Percentiles rank a stretch among this genome's conserved stretches.
Conservation (phyloP, 2,329 filamentous ascomycete species). For the Sporothrix brasiliensis region DNA sequence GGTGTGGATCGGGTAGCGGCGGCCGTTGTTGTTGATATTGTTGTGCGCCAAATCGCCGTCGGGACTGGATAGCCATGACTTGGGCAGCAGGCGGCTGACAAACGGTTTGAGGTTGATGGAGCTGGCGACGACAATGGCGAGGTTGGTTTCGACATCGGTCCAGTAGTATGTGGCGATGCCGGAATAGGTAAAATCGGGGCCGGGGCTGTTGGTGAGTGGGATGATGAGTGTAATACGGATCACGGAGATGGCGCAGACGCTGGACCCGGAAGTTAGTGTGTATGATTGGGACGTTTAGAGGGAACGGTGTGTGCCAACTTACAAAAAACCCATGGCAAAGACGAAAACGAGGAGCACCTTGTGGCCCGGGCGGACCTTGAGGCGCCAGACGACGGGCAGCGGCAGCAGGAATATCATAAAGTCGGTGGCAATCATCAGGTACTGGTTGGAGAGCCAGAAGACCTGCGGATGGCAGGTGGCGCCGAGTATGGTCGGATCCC, state of each 20-base stretch:
- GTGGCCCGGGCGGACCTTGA: conserved; percentile 31
- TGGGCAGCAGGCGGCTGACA: conserved; percentile 26
- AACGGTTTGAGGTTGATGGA: conserved; percentile 46
- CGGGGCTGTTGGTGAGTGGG: conserved; percentile 31
- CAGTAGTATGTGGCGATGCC: conserved; percentile 42
- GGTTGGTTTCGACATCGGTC: conserved; percentile 45
- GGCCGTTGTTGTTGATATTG: background rate
- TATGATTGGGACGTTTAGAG: background rate
- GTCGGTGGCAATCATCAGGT: conserved; percentile 65
- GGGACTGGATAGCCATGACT: background rate
- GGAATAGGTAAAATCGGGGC: conserved; percentile 41
- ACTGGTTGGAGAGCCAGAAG: conserved; percentile 34
- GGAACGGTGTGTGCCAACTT: conserved; percentile 30
- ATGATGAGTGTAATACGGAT: conserved; percentile 42
- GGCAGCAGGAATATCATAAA: conserved; percentile 43
- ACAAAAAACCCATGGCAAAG: conserved; percentile 50
- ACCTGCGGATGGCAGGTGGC: conserved; percentile 30
- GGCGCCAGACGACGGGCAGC: conserved; percentile 33
- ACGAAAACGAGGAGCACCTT: conserved; percentile 38
- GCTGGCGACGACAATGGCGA: conserved; percentile 45
- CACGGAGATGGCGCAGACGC: conserved; percentile 45
- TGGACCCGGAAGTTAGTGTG: conserved; percentile 32
- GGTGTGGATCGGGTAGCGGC: background rate
- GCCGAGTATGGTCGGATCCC: conserved; percentile 36
- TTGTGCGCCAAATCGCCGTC: background rate